These are phyloP conservation scores for Yarrowia osloensis DNA, from an alignment of 805 yeast genomes.

Conservation along the genomic window DNA sequence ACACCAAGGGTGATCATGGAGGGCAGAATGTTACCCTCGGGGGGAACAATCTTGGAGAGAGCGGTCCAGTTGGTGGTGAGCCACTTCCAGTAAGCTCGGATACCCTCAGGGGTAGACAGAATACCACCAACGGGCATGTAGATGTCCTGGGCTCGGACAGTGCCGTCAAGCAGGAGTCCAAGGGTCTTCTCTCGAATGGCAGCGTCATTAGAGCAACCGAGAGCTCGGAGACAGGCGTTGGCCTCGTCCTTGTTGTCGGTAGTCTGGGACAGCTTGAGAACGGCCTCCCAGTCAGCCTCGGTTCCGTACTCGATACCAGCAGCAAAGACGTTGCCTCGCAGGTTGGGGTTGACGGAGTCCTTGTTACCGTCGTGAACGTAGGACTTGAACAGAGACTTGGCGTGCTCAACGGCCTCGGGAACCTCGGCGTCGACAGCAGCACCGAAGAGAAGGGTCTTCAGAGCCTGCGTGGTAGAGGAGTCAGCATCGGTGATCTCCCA, in stretches of 20 bases:
- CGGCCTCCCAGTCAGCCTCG: conserved; percentile 59
- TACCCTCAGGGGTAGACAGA: conserved; percentile 63
- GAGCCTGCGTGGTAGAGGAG: conserved; percentile 60
- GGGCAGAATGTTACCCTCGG: conserved; percentile 78
- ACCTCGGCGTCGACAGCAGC: conserved; percentile 43
- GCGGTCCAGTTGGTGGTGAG: conserved; percentile 67
- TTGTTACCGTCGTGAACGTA: conserved; percentile 61
- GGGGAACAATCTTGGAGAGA: conserved; percentile 68
- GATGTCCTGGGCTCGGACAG: conserved; percentile 67
- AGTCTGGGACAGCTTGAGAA: conserved; percentile 60
- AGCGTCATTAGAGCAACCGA: conserved; percentile 63
- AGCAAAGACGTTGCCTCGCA: conserved; percentile 64
- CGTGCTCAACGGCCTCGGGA: conserved; percentile 42
- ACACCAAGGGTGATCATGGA: conserved; percentile 66
- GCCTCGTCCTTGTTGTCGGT: conserved; percentile 68
- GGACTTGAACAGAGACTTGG: conserved; percentile 50
- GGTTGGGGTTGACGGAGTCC: conserved; percentile 70
- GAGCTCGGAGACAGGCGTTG: conserved; percentile 63
- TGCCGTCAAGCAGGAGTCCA: conserved; percentile 57
- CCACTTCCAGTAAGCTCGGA: conserved; percentile 75
- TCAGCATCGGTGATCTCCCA: conserved; percentile 61
- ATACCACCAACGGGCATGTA: conserved; percentile 77
- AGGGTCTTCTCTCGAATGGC: conserved; percentile 59
- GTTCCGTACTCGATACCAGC: conserved; percentile 70
- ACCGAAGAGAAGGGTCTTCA: conserved; percentile 60